A percentile compares a stretch with the other conserved stretches of the same genome.
Evolutionary conservation across 2,329 filamentous ascomycete species (phyloP).

Genomic region (Lecanoromycetidae sp.): DNA sequence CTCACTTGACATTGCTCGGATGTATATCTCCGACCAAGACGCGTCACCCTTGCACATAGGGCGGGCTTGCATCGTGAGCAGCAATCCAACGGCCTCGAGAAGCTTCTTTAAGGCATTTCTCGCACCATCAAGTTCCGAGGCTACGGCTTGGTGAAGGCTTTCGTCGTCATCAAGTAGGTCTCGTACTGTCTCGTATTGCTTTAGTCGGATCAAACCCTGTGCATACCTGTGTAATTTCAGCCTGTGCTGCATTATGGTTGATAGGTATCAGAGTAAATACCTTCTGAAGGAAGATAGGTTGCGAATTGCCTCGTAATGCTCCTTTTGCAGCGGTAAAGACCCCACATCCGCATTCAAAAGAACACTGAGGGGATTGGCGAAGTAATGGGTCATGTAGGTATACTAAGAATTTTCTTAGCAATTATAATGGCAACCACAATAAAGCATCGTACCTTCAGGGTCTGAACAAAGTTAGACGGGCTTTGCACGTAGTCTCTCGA

Average conservation of each 20-base stretch:
- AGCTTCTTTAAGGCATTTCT: slow-evolving; percentile 29
- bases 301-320: slow-evolving; percentile 43
- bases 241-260: not conserved
- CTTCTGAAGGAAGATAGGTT: slow-evolving; percentile 45
- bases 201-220: slow-evolving; percentile 32
- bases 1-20: slow-evolving; percentile 40
- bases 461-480: slow-evolving; percentile 41
- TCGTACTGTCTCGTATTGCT: slow-evolving; percentile 27
- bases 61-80: slow-evolving; percentile 19
- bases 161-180: slow-evolving; percentile 39
- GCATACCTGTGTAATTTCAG: slow-evolving; percentile 26
- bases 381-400: slow-evolving; percentile 52
- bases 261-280: slow-evolving; percentile 21
- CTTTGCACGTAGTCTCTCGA: slow-evolving; percentile 50
- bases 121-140: slow-evolving; percentile 29
- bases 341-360: slow-evolving; percentile 30
- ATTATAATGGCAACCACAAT: not conserved
- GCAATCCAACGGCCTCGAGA: slow-evolving; percentile 17
- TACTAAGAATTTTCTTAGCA: slow-evolving; percentile 32
- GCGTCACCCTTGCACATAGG: slow-evolving; percentile 21
- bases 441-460: slow-evolving; percentile 33
- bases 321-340: slow-evolving; percentile 24
- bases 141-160: slow-evolving; percentile 33
- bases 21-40: slow-evolving; percentile 34
- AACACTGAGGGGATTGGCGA: slow-evolving; percentile 45